Evolutionary conservation across 805 yeast genomes (phyloP).

Genomic region (Yarrowia bubula): DNA sequence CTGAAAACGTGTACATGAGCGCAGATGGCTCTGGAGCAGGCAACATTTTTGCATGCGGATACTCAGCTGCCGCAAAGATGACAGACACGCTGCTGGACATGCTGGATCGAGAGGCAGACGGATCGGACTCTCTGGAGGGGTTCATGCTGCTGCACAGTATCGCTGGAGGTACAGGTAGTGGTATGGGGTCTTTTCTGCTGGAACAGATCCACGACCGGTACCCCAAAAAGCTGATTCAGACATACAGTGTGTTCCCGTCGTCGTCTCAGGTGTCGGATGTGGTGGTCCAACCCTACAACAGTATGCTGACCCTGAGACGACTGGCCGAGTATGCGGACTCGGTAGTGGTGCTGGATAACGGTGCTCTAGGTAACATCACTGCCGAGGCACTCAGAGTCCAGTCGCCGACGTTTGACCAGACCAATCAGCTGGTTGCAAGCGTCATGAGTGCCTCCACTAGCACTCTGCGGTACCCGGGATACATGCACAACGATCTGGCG

Average conservation of each 20-base stretch:
- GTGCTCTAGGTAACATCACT: constrained; percentile 73
- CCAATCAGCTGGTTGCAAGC: constrained; percentile 81
- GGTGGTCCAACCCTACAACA: constrained; percentile 97
- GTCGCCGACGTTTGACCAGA: constrained; percentile 68
- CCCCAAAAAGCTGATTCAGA: constrained; percentile 76
- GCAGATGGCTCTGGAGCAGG: constrained; percentile 93
- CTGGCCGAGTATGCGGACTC: constrained; percentile 83
- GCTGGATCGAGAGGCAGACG: constrained; percentile 86
- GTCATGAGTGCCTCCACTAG: constrained; percentile 83
- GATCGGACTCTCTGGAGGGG: constrained; percentile 84
- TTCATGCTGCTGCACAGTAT: constrained; percentile 91
- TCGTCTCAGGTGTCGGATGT: constrained; percentile 83
- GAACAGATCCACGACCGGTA: constrained; percentile 79
- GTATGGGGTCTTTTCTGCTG: constrained; percentile 79
- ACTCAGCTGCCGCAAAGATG: constrained; percentile 64
- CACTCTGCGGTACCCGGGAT: constrained; percentile 86
- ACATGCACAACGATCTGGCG: constrained; percentile 81
- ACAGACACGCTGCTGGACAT: constrained; percentile 75
- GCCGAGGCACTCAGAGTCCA: constrained; percentile 55
- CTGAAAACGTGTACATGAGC: constrained; percentile 74
- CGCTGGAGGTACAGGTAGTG: constrained; percentile 99
- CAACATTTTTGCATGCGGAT: constrained; percentile 93
- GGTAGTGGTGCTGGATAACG: constrained; percentile 86
- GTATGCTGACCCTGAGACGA: constrained; percentile 75
- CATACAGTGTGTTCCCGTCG: constrained; percentile 83